Evolutionary conservation across 2,329 filamentous ascomycete genomes (phyloP).

Genomic region (Fusarium virguliforme): DNA sequence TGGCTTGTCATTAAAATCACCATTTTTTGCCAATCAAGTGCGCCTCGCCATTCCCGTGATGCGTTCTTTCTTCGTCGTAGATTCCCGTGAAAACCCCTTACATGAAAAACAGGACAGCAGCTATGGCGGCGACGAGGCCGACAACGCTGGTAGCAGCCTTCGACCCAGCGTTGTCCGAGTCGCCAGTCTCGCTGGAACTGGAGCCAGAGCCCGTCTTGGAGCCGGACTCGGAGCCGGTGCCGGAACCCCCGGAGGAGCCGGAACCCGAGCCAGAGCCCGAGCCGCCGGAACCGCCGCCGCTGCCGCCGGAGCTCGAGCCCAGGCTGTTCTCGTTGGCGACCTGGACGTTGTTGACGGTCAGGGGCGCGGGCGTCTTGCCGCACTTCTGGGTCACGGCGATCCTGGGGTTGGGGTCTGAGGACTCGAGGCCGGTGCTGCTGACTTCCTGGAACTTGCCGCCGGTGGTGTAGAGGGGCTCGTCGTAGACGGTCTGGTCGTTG

Average conservation of each 20-base stretch:
- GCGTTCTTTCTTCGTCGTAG: constrained; percentile 3
- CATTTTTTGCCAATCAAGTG: constrained; percentile 7
- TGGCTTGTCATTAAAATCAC: constrained; percentile 6
- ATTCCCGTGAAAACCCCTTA: not conserved
- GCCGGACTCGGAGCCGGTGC: constrained; percentile 11
- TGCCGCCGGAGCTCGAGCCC: constrained; percentile 28
- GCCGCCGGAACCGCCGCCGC: constrained; percentile 6
- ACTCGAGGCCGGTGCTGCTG: constrained; percentile 33
- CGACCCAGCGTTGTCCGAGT: constrained; percentile 25
- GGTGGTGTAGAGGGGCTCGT: constrained; percentile 31
- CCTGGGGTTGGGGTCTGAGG: constrained; percentile 29
- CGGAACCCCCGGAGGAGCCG: constrained; percentile 1
- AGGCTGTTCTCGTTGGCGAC: constrained; percentile 32
- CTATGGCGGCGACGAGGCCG: constrained; percentile 28
- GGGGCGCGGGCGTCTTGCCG: constrained; percentile 28
- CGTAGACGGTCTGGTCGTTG: constrained; percentile 33
- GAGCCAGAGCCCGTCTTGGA: constrained; percentile 21
- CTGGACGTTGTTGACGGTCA: constrained; percentile 35
- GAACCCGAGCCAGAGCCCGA: constrained; percentile 31
- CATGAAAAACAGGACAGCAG: constrained; percentile 24
- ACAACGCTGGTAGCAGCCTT: constrained; percentile 24
- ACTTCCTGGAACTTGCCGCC: constrained; percentile 39
- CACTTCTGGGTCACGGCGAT: constrained; percentile 39
- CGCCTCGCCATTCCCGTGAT: constrained; percentile 11
- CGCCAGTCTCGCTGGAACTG: constrained; percentile 21